phyloP scores from a whole-genome alignment of 208 protist genomes.

The Crithidia sp. region DNA sequence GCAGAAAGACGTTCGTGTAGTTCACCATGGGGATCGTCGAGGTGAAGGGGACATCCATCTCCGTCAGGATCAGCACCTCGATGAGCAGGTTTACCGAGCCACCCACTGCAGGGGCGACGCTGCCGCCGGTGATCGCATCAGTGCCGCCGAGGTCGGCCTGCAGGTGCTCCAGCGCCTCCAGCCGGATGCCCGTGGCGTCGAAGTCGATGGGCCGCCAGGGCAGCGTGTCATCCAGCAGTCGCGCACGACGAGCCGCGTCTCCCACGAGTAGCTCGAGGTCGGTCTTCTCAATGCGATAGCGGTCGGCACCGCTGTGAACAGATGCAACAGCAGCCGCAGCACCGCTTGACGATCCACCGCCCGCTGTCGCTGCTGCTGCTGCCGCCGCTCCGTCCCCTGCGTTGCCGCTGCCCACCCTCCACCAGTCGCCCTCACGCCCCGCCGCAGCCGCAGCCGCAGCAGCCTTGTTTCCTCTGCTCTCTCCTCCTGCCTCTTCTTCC shows the following conservation, averaged over 20 bases:
- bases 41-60: conserved; percentile 60
- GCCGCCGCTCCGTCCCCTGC: background rate
- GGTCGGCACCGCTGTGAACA: background rate
- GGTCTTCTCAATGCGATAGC: conserved; percentile 21
- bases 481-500: background rate
- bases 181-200: conserved; percentile 31
- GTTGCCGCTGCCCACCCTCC: conserved; percentile 3
- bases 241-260: conserved; percentile 46
- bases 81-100: conserved; percentile 66
- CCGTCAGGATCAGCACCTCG: conserved; percentile 60
- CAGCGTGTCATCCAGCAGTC: conserved; percentile 65
- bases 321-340: background rate
- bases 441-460: background rate
- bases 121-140: conserved; percentile 7
- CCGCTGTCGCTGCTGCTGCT: background rate
- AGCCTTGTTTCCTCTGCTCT: background rate
- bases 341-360: background rate
- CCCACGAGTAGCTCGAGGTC: conserved; percentile 51
- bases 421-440: conserved; percentile 12
- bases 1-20: conserved; percentile 73
- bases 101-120: conserved; percentile 37
- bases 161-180: conserved; percentile 47
- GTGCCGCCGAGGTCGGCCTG: conserved; percentile 5
- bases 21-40: conserved; percentile 53
- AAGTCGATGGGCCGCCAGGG: conserved; percentile 68